Evolutionary conservation across 441 rosid genomes (phyloP).

Genomic region (Omphalea diandra): DNA sequence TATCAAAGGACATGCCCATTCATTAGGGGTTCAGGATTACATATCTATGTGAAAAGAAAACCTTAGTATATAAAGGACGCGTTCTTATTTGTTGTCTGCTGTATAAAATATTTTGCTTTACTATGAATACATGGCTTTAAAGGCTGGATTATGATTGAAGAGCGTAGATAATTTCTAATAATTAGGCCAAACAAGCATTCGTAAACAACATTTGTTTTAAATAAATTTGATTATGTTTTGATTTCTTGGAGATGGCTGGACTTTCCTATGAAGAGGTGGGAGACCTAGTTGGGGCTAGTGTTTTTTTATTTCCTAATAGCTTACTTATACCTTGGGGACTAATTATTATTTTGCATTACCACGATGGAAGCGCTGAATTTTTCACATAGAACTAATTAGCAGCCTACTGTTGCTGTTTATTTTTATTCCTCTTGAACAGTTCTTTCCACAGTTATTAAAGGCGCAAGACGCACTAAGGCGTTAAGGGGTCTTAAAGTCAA

Average conservation of each 20-base stretch:
- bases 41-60: constrained; percentile 2
- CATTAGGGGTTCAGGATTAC: background rate
- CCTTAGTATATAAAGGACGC: background rate
- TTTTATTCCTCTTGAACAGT: background rate
- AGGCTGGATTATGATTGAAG: background rate
- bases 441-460: background rate
- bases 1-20: background rate
- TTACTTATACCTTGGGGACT: too few species aligned
- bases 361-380: background rate
- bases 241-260: background rate
- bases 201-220: too few species aligned
- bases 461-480: too few species aligned
- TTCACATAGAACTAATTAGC: background rate
- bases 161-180: background rate
- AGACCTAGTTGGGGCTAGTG: background rate
- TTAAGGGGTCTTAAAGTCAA: too few species aligned
- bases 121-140: too few species aligned
- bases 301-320: background rate
- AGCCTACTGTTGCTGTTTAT: background rate
- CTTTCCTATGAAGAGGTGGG: background rate
- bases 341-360: too few species aligned
- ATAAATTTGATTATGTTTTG: background rate
- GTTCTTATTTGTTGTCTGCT: background rate
- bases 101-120: too few species aligned
- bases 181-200: too few species aligned